These are phyloP conservation scores for Tuber indicum DNA, from an alignment of 495 filamentous ascomycete species.

Conservation along the genomic window DNA sequence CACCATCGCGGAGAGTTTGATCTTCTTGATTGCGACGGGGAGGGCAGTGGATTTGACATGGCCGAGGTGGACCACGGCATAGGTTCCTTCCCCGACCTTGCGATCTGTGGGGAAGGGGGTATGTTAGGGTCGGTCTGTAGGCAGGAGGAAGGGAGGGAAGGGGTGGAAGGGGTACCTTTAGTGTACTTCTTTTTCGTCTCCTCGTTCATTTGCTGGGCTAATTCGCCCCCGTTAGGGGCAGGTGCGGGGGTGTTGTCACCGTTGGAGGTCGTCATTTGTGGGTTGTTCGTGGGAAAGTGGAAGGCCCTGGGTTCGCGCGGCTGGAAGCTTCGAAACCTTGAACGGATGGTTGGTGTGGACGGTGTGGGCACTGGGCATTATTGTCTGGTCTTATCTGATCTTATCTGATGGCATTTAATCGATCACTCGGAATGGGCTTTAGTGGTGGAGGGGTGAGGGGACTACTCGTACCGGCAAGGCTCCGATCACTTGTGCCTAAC, in stretches of 20 bases:
- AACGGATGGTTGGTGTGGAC: neutral
- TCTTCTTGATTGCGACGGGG: conserved; percentile 93
- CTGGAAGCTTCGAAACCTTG: neutral
- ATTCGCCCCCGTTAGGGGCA: conserved; percentile 12
- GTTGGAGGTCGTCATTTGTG: neutral
- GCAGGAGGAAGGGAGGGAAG: neutral
- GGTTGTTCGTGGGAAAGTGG: neutral
- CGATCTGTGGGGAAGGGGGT: conserved; percentile 51
- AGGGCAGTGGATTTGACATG: conserved; percentile 61
- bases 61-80: conserved; percentile 88
- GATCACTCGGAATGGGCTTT: neutral
- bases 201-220: conserved; percentile 65
- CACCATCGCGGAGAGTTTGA: conserved; percentile 62
- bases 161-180: conserved; percentile 55
- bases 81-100: conserved; percentile 93
- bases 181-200: conserved; percentile 79
- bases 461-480: neutral
- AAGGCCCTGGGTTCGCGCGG: neutral
- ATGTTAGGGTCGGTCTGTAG: conserved; percentile 10
- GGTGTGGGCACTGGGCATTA: neutral
- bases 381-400: neutral
- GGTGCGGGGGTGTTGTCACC: neutral
- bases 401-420: neutral
- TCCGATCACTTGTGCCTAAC: too few relatives aligned
- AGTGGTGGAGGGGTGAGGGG: neutral